Evolutionary conservation across 176 grass and related monocot species (phyloP).

Genomic region (Carex kokanica): DNA sequence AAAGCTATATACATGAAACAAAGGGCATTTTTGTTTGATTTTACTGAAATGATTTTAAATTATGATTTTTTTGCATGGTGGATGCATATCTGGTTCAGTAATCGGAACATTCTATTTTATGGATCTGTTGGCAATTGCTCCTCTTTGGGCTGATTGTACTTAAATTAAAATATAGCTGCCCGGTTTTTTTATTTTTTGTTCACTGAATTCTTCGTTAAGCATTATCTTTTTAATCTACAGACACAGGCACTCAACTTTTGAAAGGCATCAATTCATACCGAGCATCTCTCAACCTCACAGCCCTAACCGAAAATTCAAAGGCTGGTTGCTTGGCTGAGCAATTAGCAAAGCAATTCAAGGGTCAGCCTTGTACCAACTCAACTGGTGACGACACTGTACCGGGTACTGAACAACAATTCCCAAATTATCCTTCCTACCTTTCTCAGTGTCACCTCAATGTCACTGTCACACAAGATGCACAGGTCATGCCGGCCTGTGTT

Average conservation of each 20-base stretch:
- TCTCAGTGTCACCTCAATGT: constrained; percentile 74
- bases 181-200: neutral
- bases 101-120: neutral
- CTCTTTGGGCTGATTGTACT: neutral
- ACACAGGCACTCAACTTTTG: constrained; percentile 53
- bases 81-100: neutral
- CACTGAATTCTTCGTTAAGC: neutral
- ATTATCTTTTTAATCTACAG: constrained; percentile 22
- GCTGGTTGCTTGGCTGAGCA: constrained; percentile 82
- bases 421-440: constrained; percentile 63
- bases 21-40: neutral
- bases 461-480: constrained; percentile 62
- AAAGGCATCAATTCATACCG: constrained; percentile 88
- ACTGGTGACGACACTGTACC: constrained; percentile 84
- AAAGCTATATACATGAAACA: neutral
- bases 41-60: neutral
- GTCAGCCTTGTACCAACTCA: constrained; percentile 69
- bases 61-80: neutral
- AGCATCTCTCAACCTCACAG: constrained; percentile 58
- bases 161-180: neutral
- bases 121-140: neutral
- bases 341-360: constrained; percentile 70
- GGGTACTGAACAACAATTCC: constrained; percentile 78
- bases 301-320: constrained; percentile 61
- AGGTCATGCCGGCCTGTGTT: constrained; percentile 81